Conservation (phyloP, 352 stramenopile species). For the Phytophthora pluvialis region DNA sequence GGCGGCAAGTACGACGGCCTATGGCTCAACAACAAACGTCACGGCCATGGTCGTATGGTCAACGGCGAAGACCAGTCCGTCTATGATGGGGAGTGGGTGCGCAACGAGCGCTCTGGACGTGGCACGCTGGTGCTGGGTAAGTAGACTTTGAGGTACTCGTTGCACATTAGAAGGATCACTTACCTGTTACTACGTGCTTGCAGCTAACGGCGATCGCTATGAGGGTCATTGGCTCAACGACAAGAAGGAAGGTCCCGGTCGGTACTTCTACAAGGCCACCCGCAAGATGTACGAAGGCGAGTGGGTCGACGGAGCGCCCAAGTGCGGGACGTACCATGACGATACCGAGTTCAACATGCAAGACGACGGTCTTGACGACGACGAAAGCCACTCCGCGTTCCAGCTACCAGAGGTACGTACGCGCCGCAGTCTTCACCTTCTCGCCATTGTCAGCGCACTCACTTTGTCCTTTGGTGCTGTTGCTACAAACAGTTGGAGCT, state of each 20-base stretch:
- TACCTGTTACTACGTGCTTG: not conserved
- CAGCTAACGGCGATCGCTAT: conserved; percentile 87
- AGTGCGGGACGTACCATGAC: conserved; percentile 79
- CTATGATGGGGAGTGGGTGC: conserved; percentile 88
- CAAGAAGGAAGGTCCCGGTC: conserved; percentile 88
- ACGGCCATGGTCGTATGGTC: conserved; percentile 78
- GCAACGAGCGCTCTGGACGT: conserved; percentile 75
- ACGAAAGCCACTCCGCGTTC: conserved; percentile 50
- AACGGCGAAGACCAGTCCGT: conserved; percentile 77
- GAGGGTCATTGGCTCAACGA: conserved; percentile 89
- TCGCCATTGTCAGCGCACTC: not conserved
- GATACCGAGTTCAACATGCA: conserved; percentile 40
- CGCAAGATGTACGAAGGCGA: conserved; percentile 90
- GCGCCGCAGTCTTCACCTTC: not conserved
- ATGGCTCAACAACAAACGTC: conserved; percentile 77
- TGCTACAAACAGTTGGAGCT: conserved; percentile 63
- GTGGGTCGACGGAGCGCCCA: conserved; percentile 80
- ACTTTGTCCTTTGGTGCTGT: not conserved
- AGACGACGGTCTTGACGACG: conserved; percentile 40
- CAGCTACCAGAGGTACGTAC: conserved; percentile 62
- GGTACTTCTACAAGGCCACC: conserved; percentile 86
- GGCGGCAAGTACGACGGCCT: conserved; percentile 83
- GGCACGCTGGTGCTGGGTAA: conserved; percentile 70
- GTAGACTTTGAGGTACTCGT: conserved; percentile 8
- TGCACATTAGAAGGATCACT: conserved; percentile 1